Conservation (phyloP, 257 asterid species). For the Forsythia viridissima region DNA sequence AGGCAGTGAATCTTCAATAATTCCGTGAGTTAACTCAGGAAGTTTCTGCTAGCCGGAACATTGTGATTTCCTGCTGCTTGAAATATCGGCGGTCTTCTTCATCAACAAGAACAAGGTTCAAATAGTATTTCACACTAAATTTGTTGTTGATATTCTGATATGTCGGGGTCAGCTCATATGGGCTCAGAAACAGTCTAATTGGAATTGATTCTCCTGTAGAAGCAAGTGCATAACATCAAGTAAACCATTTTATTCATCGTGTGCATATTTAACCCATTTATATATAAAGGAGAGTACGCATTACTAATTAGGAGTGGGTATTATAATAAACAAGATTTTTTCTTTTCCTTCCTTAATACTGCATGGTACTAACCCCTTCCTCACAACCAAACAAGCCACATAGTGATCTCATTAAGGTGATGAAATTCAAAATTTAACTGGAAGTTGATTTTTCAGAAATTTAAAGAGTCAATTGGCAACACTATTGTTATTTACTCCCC, state of each 20-base stretch:
- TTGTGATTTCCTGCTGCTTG: slow-evolving; percentile 91
- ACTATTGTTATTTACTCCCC: neutral
- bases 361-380: neutral
- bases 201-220: slow-evolving; percentile 95
- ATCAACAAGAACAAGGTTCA: slow-evolving; percentile 94
- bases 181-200: slow-evolving; percentile 87
- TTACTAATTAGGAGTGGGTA: neutral
- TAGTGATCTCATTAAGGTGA: neutral
- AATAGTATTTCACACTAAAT: slow-evolving; percentile 87
- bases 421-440: neutral
- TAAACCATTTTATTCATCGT: slow-evolving; percentile 9
- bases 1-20: slow-evolving; percentile 20
- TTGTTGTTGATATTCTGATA: slow-evolving; percentile 91
- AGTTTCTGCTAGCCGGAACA: slow-evolving; percentile 74
- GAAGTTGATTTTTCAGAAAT: neutral
- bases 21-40: slow-evolving; percentile 31
- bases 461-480: neutral
- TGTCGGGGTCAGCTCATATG: slow-evolving; percentile 94
- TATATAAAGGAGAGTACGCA: neutral
- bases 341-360: too few species aligned
- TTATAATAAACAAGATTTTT: too few species aligned
- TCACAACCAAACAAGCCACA: neutral
- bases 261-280: neutral
- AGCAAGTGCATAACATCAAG: slow-evolving; percentile 19
- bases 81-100: slow-evolving; percentile 97